A percentile compares a stretch with the other conserved stretches of the same genome.
Evolutionary conservation across 2,329 filamentous ascomycete species (phyloP).

Genomic region (Fusarium sp.): DNA sequence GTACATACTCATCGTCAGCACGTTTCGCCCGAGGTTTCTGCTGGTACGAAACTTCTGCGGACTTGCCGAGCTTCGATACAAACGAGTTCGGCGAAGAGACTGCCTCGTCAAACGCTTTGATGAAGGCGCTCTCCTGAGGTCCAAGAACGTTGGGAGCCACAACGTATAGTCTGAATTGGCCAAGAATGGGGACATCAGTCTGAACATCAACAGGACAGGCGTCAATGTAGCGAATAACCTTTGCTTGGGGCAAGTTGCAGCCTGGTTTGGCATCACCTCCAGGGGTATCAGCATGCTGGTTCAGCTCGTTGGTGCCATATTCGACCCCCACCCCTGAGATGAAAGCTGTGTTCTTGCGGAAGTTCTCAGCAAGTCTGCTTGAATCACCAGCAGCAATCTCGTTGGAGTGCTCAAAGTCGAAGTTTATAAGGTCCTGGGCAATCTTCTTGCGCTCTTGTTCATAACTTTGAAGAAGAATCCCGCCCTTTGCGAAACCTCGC

Average conservation of each 20-base stretch:
- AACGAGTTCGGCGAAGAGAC: too few species aligned
- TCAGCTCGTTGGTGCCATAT: slow-evolving; percentile 53
- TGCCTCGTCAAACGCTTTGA: too few species aligned
- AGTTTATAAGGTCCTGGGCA: slow-evolving; percentile 69
- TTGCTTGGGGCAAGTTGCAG: too few species aligned
- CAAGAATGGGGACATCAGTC: slow-evolving; percentile 80
- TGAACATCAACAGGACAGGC: slow-evolving; percentile 80
- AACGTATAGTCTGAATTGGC: slow-evolving; percentile 82
- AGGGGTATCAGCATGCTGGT: too few species aligned
- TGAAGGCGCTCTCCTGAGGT: slow-evolving; percentile 59
- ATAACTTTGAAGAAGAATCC: slow-evolving; percentile 66
- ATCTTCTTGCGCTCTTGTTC: slow-evolving; percentile 73
- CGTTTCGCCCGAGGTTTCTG: too few species aligned
- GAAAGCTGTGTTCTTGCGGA: slow-evolving; percentile 77
- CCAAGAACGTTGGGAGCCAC: slow-evolving; percentile 71
- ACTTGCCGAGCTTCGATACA: too few species aligned
- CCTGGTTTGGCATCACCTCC: too few species aligned
- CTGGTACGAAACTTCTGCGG: too few species aligned
- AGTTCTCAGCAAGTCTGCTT: slow-evolving; percentile 74
- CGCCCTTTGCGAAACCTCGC: slow-evolving; percentile 66
- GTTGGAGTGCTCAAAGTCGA: slow-evolving; percentile 65
- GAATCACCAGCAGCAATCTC: slow-evolving; percentile 72
- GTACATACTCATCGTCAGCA: too few species aligned
- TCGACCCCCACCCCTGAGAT: slow-evolving; percentile 79
- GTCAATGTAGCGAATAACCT: too few species aligned